Percentiles rank a stretch among this genome's conserved stretches.
phyloP scores from a whole-genome alignment of 129 eudicot genomes.

The Oenanthe sinensis region DNA sequence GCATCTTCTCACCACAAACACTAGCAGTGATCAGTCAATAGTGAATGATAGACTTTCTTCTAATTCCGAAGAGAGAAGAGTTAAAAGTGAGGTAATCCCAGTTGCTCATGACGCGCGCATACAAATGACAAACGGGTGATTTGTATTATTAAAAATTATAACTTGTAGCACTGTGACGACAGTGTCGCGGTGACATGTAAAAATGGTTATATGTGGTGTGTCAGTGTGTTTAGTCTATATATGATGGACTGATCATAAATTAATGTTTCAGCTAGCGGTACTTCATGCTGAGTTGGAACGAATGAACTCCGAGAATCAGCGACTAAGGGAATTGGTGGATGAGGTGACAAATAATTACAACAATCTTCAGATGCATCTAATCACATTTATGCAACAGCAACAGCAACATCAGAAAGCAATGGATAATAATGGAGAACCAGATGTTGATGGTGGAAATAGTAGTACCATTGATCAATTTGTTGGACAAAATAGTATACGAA shows the following conservation, averaged over 20 bases:
- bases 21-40: conserved; percentile 47
- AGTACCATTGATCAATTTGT: neutral
- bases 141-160: neutral
- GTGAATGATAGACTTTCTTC: conserved; percentile 42
- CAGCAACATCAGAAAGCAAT: conserved; percentile 15
- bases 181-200: too few species aligned
- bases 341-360: conserved; percentile 36
- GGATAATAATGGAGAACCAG: conserved; percentile 21
- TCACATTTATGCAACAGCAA: conserved; percentile 35
- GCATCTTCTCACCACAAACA: conserved; percentile 52
- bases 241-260: neutral
- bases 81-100: conserved; percentile 43
- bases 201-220: neutral
- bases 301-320: conserved; percentile 39
- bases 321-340: conserved; percentile 35
- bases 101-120: neutral
- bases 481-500: conserved; percentile 7
- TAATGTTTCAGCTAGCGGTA: conserved; percentile 26
- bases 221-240: neutral
- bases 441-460: conserved; percentile 9
- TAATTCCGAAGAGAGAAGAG: conserved; percentile 30
- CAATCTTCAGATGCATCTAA: conserved; percentile 46
- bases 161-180: neutral
- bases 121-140: neutral
- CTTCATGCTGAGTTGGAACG: conserved; percentile 40